Base-by-base conservation (phyloP, 2,329 filamentous ascomycete species). In the Penicillium sclerotigenum region DNA sequence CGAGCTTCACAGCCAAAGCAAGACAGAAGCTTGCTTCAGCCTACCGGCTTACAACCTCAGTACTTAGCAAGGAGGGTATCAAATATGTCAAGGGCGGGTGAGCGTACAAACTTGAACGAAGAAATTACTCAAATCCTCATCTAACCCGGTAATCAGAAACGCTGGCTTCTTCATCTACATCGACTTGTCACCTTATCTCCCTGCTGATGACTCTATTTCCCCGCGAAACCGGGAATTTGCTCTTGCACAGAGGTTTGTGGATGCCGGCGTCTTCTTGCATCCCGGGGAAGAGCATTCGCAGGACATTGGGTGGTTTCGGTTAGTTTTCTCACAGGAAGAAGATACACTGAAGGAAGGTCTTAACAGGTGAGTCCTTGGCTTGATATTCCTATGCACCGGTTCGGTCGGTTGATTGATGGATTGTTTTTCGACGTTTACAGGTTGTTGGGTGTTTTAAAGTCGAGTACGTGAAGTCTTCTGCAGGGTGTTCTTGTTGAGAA, bases 301-400 rank as follows among this genome's bases (percentile, higher is more conserved):
- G 20, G 67, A 75, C 50, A 70, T 76, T 0, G 82, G 83, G 0
- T 82, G 78, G 76, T 85, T 84, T 58, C 69, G 83, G 2, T 45
- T 85, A 18, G 78, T 85, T 0, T 85, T 80, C 55, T 71, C 73
- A 2, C 63, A 75, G 24, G 66, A 73, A 10, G 69, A 70, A 45
- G 59, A 66, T 13, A 62, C 68, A 26, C 50, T 79, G 31, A 62
- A 68, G 20, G 71, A 75, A 59, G 75, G 77, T 6, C 51, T 73
- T 38, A 58, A 59, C 40, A 71, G 70, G 70, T 71, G 40, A 59
- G 59, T 59, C 26, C 5, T 36, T 28, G 47, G 14, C 13, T 47
- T 52, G 4, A 8, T 20, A 24, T 18, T 31, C 2, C 13, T 31
- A 4, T n/a, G 4, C 1, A 22, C 18, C 20, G 5, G 16, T 28